Conservation (phyloP, 2,329 filamentous ascomycete genomes). For the Alternaria triticimaculans region DNA sequence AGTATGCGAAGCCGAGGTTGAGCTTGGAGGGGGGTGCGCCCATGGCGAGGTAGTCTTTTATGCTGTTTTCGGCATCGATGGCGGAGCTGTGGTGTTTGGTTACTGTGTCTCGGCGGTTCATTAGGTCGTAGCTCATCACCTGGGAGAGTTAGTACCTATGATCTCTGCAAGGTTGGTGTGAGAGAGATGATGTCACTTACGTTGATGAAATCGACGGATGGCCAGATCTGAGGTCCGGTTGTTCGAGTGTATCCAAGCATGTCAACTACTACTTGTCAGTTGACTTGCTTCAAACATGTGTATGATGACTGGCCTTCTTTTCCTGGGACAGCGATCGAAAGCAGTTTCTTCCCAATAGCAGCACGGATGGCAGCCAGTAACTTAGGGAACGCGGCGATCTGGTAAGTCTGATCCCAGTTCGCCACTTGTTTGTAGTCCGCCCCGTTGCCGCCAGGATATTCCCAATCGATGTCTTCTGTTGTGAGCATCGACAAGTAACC, state of each 20-base stretch:
- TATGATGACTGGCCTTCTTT: slow-evolving; percentile 14
- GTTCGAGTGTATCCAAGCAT: slow-evolving; percentile 71
- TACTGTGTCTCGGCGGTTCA: slow-evolving; percentile 70
- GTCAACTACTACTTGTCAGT: slow-evolving; percentile 54
- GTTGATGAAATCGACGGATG: slow-evolving; percentile 70
- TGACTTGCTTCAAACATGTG: not conserved
- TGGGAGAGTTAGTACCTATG: slow-evolving; percentile 1
- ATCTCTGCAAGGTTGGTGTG: not conserved
- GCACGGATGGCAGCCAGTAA: slow-evolving; percentile 65
- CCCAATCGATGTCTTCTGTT: slow-evolving; percentile 69
- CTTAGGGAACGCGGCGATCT: slow-evolving; percentile 68
- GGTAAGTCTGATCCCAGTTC: slow-evolving; percentile 64
- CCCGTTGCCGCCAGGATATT: slow-evolving; percentile 68
- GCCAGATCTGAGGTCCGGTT: slow-evolving; percentile 65
- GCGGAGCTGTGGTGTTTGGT: slow-evolving; percentile 73
- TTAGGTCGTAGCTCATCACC: slow-evolving; percentile 75
- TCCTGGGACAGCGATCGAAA: slow-evolving; percentile 72
- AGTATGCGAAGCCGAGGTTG: slow-evolving; percentile 72
- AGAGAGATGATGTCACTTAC: slow-evolving; percentile 12
- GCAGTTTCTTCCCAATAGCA: slow-evolving; percentile 65
- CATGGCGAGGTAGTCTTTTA: slow-evolving; percentile 65
- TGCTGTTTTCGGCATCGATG: slow-evolving; percentile 58
- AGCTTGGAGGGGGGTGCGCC: slow-evolving; percentile 64
- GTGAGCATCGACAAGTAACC: not conserved
- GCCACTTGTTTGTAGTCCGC: slow-evolving; percentile 70